Evolutionary conservation across 1,284 basidiomycete species (phyloP).

Genomic region (Phellinidium pouzarii): DNA sequence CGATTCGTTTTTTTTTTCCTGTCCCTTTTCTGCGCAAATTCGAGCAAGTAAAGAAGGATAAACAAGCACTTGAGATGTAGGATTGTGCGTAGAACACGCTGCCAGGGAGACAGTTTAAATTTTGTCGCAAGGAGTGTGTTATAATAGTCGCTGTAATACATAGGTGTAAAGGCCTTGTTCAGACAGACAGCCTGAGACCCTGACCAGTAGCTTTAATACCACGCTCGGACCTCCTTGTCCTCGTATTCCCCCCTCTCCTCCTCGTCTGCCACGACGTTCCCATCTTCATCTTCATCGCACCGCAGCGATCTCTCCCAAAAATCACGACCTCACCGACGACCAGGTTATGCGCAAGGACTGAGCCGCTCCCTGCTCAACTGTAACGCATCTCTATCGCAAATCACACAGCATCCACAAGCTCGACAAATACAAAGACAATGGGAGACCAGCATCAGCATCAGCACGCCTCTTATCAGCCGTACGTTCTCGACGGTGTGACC

Average conservation of each 20-base stretch:
- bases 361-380: constrained; percentile 1
- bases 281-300: background rate
- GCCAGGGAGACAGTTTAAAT: constrained; percentile 1
- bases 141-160: background rate
- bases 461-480: constrained; percentile 2
- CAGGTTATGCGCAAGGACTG: constrained; percentile 8
- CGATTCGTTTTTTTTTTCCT: background rate
- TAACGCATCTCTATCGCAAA: background rate
- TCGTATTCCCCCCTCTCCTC: constrained; percentile 8
- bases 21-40: no score
- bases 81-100: background rate
- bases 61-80: background rate
- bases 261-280: background rate
- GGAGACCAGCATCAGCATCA: constrained; percentile 11
- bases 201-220: constrained; percentile 2
- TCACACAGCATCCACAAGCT: background rate
- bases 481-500: constrained; percentile 3
- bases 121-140: background rate
- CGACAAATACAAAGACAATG: constrained; percentile 1
- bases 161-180: background rate
- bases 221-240: constrained; percentile 11
- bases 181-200: constrained; percentile 2
- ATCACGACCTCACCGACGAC: background rate
- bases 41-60: no score
- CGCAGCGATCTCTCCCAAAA: background rate